Percentiles rank a stretch among this genome's conserved stretches.
phyloP scores from a whole-genome alignment of 768 basidiomycete genomes.

The Boletus pseudo-olivaceus region DNA sequence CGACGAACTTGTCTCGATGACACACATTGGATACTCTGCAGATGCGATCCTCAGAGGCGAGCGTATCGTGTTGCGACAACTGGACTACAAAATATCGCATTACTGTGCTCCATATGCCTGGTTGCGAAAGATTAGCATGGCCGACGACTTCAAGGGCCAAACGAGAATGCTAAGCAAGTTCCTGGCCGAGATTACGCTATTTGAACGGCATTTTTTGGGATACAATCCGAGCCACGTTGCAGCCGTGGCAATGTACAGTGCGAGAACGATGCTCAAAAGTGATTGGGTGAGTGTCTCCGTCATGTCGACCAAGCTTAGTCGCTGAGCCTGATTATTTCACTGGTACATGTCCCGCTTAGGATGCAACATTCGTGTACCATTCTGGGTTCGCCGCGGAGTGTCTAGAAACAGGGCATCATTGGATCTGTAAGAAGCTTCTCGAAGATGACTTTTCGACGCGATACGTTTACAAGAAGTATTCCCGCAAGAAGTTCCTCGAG shows the following conservation, averaged over 20 bases:
- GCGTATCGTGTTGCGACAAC: background rate
- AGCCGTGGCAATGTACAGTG: background rate
- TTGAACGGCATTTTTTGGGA: background rate
- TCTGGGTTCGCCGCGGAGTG: background rate
- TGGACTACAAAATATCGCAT: background rate
- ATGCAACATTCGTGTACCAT: background rate
- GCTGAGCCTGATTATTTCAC: background rate
- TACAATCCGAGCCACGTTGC: background rate
- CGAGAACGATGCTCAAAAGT: background rate
- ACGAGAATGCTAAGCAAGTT: background rate
- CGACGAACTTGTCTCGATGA: background rate
- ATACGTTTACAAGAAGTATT: background rate
- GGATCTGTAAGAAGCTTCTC: background rate
- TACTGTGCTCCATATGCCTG: background rate
- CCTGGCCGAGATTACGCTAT: background rate
- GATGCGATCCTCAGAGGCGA: background rate
- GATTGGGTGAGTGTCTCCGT: background rate
- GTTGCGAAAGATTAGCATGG: background rate
- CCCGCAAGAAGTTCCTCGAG: background rate
- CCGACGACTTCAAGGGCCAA: no score
- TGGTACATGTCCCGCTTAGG: background rate
- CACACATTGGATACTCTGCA: background rate
- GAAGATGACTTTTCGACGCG: background rate
- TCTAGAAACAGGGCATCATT: background rate
- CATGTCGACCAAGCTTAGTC: background rate